These are phyloP conservation scores for Kwoniella newhampshirensis DNA, from an alignment of 768 basidiomycete genomes.

Conservation along the genomic window DNA sequence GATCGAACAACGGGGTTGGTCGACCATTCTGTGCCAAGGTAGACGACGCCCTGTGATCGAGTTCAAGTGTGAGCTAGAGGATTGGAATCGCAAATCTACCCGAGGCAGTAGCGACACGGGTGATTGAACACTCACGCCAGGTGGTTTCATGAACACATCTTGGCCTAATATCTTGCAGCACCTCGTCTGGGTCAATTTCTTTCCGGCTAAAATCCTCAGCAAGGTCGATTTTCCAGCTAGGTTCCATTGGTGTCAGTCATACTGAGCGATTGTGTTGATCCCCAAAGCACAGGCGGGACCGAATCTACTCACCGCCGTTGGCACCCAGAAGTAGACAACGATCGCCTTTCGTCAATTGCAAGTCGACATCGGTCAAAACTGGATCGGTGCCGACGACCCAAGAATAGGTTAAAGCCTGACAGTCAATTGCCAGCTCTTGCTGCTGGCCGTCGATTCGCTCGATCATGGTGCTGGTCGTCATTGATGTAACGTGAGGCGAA, in stretches of 20 bases:
- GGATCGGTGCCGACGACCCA: conserved; percentile 32
- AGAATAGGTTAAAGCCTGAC: conserved; percentile 31
- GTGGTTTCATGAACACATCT: conserved; percentile 87
- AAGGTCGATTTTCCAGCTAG: conserved; percentile 88
- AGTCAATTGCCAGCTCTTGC: conserved; percentile 29
- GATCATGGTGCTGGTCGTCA: too few species aligned
- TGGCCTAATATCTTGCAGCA: conserved; percentile 70
- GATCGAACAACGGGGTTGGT: conserved; percentile 94
- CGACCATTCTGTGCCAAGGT: conserved; percentile 95
- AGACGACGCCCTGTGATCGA: conserved; percentile 66
- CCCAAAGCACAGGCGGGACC: not conserved
- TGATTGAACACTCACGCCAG: conserved; percentile 53
- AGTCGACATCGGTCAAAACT: conserved; percentile 62
- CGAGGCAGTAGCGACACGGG: conserved; percentile 2
- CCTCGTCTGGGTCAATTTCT: conserved; percentile 68
- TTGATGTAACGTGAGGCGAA: too few species aligned
- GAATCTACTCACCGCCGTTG: conserved; percentile 73
- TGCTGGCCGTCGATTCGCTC: too few species aligned
- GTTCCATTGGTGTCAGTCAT: not conserved
- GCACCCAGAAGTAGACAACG: conserved; percentile 86
- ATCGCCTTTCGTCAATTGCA: conserved; percentile 70
- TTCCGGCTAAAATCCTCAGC: conserved; percentile 89
- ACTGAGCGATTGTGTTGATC: too few species aligned
- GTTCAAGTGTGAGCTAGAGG: too few species aligned
- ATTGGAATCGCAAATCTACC: too few species aligned